These are phyloP conservation scores for Leucocoprinus leucothites DNA, from an alignment of 768 basidiomycete genomes.

Conservation along the genomic window DNA sequence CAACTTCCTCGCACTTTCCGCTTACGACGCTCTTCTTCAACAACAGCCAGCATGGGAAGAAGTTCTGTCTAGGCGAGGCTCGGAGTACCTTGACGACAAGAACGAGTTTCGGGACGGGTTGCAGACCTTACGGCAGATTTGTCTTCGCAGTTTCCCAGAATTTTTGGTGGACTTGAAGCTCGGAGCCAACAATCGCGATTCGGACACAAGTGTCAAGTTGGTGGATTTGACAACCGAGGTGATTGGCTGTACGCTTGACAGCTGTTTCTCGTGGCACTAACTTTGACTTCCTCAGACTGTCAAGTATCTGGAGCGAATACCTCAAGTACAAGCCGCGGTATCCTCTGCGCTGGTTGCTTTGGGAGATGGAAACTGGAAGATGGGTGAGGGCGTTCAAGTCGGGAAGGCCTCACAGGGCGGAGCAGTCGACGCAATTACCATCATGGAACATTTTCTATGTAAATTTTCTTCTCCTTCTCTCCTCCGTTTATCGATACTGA, in stretches of 20 bases:
- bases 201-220: conserved; percentile 62
- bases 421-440: conserved; percentile 53
- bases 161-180: conserved; percentile 77
- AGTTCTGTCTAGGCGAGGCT: conserved; percentile 49
- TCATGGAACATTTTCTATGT: conserved; percentile 79
- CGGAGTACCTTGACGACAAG: conserved; percentile 38
- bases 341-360: conserved; percentile 63
- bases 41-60: conserved; percentile 68
- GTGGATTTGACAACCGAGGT: conserved; percentile 56
- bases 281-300: conserved; percentile 45
- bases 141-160: conserved; percentile 81
- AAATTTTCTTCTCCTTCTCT: conserved; percentile 25
- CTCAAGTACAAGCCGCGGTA: conserved; percentile 67
- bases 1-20: conserved; percentile 74
- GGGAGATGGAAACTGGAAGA: conserved; percentile 89
- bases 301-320: conserved; percentile 65
- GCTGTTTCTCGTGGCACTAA: conserved; percentile 5
- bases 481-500: background rate
- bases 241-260: background rate
- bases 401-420: conserved; percentile 29
- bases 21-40: conserved; percentile 55
- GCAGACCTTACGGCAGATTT: conserved; percentile 60
- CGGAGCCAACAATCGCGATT: conserved; percentile 50
- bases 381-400: conserved; percentile 44
- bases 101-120: conserved; percentile 76